These are phyloP conservation scores for Xylariaceae sp. DNA, from an alignment of 2,329 filamentous ascomycete species.

Conservation along the genomic window DNA sequence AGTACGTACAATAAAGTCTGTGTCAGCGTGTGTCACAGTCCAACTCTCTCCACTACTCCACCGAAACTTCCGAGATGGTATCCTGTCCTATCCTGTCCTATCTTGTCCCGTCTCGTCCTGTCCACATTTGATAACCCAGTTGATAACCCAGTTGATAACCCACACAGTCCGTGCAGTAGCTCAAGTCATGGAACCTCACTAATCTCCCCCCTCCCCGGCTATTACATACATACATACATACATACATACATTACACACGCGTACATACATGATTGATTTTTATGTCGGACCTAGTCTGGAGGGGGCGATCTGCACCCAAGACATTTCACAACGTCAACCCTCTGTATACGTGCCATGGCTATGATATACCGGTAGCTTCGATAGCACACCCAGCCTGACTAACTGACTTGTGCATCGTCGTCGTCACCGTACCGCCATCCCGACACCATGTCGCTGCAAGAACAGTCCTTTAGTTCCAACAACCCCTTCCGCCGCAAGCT, in stretches of 20 bases:
- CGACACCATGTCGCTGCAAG: slow-evolving; percentile 40
- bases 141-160: too few relatives aligned
- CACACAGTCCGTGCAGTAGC: slow-evolving; percentile 1
- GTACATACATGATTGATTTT: too few relatives aligned
- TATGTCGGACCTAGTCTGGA: neutral
- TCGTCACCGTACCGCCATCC: slow-evolving; percentile 1
- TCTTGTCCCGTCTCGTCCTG: too few relatives aligned
- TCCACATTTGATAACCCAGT: neutral
- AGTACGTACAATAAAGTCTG: neutral
- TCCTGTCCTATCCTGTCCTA: too few relatives aligned
- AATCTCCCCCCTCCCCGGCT: too few relatives aligned
- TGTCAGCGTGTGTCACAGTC: slow-evolving; percentile 9
- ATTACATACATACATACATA: too few relatives aligned
- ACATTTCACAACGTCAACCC: slow-evolving; percentile 6
- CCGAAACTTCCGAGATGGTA: slow-evolving; percentile 32
- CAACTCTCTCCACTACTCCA: slow-evolving; percentile 23
- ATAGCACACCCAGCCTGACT: slow-evolving; percentile 9
- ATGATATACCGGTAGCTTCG: slow-evolving; percentile 14
- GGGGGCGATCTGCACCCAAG: neutral
- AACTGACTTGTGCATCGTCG: slow-evolving; percentile 6
- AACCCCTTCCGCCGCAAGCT: slow-evolving; percentile 57
- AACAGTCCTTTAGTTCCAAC: slow-evolving; percentile 45
- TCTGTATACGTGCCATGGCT: slow-evolving; percentile 20
- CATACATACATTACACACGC: too few relatives aligned
- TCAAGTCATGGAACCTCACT: neutral